These are phyloP conservation scores for Candida dubliniensis DNA, from an alignment of 1,139 yeast species.

Conservation along the genomic window DNA sequence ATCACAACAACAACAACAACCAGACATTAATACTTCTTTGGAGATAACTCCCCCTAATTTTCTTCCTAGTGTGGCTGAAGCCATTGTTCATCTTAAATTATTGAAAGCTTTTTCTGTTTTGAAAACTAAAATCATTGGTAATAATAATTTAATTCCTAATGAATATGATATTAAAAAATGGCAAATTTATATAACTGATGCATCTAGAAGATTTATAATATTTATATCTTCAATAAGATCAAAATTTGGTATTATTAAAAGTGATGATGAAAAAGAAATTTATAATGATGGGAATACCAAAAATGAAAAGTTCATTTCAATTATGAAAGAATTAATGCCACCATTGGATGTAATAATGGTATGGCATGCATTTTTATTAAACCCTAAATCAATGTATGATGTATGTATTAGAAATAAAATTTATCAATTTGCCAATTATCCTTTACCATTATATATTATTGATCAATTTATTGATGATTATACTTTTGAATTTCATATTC, in stretches of 20 bases:
- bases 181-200: slow-evolving; percentile 29
- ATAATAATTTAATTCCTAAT: slow-evolving; percentile 7
- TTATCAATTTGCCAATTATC: slow-evolving; percentile 21
- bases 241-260: not conserved
- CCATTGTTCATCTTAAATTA: slow-evolving; percentile 32
- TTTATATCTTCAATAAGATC: slow-evolving; percentile 24
- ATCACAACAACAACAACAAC: not conserved
- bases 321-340: slow-evolving; percentile 17
- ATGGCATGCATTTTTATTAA: slow-evolving; percentile 32
- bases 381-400: slow-evolving; percentile 26
- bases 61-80: slow-evolving; percentile 2
- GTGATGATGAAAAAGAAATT: slow-evolving; percentile 4
- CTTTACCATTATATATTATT: slow-evolving; percentile 27
- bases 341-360: slow-evolving; percentile 41
- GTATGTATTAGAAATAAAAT: slow-evolving; percentile 26
- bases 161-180: slow-evolving; percentile 23
- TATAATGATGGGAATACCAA: slow-evolving; percentile 1
- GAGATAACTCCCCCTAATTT: not conserved
- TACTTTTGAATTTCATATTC: slow-evolving; percentile 21
- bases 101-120: slow-evolving; percentile 28
- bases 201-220: slow-evolving; percentile 29
- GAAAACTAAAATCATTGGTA: slow-evolving; percentile 18
- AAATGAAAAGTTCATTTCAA: slow-evolving; percentile 1
- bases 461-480: slow-evolving; percentile 22
- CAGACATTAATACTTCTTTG: not conserved